Base-by-base conservation (phyloP, 371 early-diverging fungal genomes). In the Umbelopsis sp. region DNA sequence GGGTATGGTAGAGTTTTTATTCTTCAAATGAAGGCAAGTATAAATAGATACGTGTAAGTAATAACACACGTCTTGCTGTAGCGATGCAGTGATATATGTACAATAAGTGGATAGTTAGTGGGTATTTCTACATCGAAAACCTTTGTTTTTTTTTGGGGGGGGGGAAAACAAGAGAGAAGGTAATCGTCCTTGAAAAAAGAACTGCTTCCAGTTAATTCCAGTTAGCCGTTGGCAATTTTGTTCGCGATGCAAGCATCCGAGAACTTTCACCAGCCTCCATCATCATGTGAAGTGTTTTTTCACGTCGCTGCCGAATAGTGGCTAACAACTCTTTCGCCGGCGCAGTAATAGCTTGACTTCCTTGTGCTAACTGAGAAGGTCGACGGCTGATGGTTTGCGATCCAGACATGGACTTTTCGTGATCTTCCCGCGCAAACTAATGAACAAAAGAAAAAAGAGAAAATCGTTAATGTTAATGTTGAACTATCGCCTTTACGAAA, bases 71-170 rank as follows among this genome's bases (percentile, higher is more conserved):
- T 22, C 22, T 52, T 52, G 32, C 52, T 24, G 32, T 20, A 22
- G 7, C 3, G 12, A 52, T 52, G 52, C 52, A 52, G 52, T 57
- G 35, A 35, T 35, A 57, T 57, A 57, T 57, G 29, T 57, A 57
- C 57, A 57, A 57, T 16, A 41, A 57, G 57, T 35, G 29, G 37
- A 35, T 57, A 57, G 29, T 57, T 29, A 29, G 29, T 29, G 29
- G 35, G 48, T 48, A 48, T 48, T 57, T 57, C 16, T 57, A 57
- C 29, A 57, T 57, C 57, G 12, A 57, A 57, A 20, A 16, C n/a
- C n/a, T 57, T 37, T 11, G 2, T 41, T 7, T 10, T 10, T 10
- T 12, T 22, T 22, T 22, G 0, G 22, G 22, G 10, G 2, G 41
- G 41, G 12, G 1, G n/a, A n/a, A 41, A 41, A 41, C 41, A 41